These are phyloP conservation scores for Schizophyllum commune DNA, from an alignment of 1,284 basidiomycete genomes.

Conservation along the genomic window DNA sequence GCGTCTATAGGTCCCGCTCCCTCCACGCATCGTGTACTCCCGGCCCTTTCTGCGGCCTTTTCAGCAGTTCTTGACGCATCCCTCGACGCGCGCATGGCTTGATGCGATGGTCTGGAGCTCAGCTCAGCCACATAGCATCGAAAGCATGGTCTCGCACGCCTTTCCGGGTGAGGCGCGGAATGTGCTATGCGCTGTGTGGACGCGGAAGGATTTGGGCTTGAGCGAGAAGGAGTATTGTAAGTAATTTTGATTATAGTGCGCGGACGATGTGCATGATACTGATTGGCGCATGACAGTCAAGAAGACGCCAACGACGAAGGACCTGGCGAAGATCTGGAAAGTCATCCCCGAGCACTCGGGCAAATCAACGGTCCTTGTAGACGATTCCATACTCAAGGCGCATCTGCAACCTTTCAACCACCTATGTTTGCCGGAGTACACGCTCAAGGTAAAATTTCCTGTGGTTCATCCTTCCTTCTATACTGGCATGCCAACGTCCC, in stretches of 20 bases:
- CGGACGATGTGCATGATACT: no score
- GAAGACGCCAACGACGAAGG: slow-evolving; percentile 69
- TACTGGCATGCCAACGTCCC: no score
- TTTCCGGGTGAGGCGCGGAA: slow-evolving; percentile 32
- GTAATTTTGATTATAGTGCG: slow-evolving; percentile 17
- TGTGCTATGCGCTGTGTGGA: slow-evolving; percentile 62
- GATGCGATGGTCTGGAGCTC: slow-evolving; percentile 87
- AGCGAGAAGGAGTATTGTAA: slow-evolving; percentile 50
- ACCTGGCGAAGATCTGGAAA: slow-evolving; percentile 70
- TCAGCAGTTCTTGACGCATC: slow-evolving; percentile 54
- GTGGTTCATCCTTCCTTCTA: no score
- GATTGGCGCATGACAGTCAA: slow-evolving; percentile 29
- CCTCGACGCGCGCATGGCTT: slow-evolving; percentile 49
- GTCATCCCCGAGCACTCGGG: slow-evolving; percentile 9
- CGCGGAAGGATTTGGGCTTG: slow-evolving; percentile 69
- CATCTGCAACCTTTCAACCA: slow-evolving; percentile 77
- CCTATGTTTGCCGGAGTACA: slow-evolving; percentile 65
- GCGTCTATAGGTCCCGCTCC: slow-evolving; percentile 9
- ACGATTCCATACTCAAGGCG: slow-evolving; percentile 77
- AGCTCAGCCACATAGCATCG: slow-evolving; percentile 74
- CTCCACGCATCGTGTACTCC: slow-evolving; percentile 38
- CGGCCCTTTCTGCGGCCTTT: slow-evolving; percentile 70
- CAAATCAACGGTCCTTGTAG: slow-evolving; percentile 70
- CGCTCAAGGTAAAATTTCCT: neutral
- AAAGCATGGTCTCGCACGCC: slow-evolving; percentile 56